Evolutionary conservation across 2,329 filamentous ascomycete genomes (phyloP).

Genomic region (Zalaria obscura): DNA sequence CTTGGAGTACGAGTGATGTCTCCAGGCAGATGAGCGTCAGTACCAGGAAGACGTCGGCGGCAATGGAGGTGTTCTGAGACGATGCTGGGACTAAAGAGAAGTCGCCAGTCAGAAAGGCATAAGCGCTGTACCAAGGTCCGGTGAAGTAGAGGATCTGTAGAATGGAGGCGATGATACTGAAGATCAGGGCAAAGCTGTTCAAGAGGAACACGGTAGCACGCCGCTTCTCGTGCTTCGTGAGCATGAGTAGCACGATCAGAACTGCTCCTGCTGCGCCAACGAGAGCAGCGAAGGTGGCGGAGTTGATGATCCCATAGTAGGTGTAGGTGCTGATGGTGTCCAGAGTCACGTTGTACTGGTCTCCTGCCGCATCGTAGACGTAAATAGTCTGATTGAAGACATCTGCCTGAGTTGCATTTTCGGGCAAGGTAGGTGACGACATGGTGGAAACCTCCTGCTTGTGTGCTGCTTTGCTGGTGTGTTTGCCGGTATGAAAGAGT

Average conservation of each 20-base stretch:
- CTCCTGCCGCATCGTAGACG: constrained; percentile 28
- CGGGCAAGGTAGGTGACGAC: background rate
- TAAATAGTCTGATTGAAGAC: constrained; percentile 27
- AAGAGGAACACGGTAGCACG: constrained; percentile 49
- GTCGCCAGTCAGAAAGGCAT: constrained; percentile 37
- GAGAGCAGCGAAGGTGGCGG: constrained; percentile 56
- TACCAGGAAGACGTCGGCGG: constrained; percentile 34
- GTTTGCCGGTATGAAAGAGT: background rate
- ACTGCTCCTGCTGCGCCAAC: constrained; percentile 54
- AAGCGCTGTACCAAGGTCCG: constrained; percentile 46
- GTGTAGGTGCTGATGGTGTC: constrained; percentile 29
- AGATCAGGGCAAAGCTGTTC: constrained; percentile 45
- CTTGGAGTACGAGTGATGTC: constrained; percentile 46
- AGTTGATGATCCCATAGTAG: constrained; percentile 32
- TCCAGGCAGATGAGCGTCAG: constrained; percentile 42
- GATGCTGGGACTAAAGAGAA: constrained; percentile 9
- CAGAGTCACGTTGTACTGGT: constrained; percentile 28
- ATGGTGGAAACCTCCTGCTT: background rate
- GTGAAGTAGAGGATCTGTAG: constrained; percentile 47
- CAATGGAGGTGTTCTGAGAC: constrained; percentile 23
- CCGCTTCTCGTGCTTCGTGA: constrained; percentile 54
- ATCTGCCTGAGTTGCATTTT: background rate
- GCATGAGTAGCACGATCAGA: constrained; percentile 48
- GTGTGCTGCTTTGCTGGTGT: background rate
- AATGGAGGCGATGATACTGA: constrained; percentile 46